A percentile compares a stretch with the other conserved stretches of the same genome.
phyloP scores from a whole-genome alignment of 139 green algal genomes.

The Medakamo hakoo region DNA sequence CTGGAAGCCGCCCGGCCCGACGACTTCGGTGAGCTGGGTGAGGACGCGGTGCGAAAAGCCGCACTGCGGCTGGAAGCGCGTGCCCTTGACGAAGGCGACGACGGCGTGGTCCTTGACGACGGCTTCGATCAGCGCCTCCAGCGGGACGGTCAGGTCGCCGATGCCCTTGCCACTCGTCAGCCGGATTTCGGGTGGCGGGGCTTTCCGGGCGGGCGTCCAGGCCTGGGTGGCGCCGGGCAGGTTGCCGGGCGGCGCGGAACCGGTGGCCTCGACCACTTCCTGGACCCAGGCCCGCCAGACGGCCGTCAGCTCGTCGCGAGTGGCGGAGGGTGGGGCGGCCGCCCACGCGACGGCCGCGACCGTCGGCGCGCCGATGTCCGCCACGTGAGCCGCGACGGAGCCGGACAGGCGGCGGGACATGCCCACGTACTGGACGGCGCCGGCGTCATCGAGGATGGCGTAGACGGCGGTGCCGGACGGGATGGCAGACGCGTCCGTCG shows the following conservation, averaged over 20 bases:
- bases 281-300: slow-evolving; percentile 76
- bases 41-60: slow-evolving; percentile 78
- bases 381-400: background rate
- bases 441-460: slow-evolving; percentile 39
- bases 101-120: slow-evolving; percentile 68
- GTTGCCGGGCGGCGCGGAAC: slow-evolving; percentile 65
- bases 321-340: background rate
- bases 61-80: slow-evolving; percentile 63
- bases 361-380: background rate
- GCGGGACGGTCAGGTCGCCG: slow-evolving; percentile 40
- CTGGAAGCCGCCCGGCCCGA: slow-evolving; percentile 15
- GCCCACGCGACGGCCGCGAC: background rate
- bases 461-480: slow-evolving; percentile 41
- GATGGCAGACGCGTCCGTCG: background rate
- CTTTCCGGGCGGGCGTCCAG: slow-evolving; percentile 30
- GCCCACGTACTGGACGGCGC: slow-evolving; percentile 50
- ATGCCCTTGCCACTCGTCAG: slow-evolving; percentile 66
- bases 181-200: slow-evolving; percentile 43
- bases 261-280: slow-evolving; percentile 44
- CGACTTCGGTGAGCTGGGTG: slow-evolving; percentile 44
- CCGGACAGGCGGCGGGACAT: slow-evolving; percentile 35
- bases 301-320: slow-evolving; percentile 41
- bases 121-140: slow-evolving; percentile 58
- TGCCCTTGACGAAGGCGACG: slow-evolving; percentile 87
- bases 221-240: slow-evolving; percentile 36